Percentiles rank a stretch among this genome's conserved stretches.
Conservation (phyloP, 352 stramenopile genomes). For the Phytophthora palmivora region DNA sequence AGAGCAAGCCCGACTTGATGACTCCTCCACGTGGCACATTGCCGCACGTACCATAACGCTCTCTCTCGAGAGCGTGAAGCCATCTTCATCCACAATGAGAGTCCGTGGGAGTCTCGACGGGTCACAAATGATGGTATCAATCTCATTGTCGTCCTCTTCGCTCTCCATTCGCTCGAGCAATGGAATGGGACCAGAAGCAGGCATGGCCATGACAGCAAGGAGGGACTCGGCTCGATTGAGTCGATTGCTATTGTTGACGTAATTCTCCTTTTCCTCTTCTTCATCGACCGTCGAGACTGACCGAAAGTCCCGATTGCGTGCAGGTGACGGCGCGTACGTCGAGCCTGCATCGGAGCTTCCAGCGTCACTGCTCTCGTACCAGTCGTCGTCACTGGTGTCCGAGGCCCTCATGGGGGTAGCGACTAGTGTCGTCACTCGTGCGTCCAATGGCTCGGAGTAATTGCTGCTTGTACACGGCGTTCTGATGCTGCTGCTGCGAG, state of each 20-base stretch:
- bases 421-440: conserved; percentile 7
- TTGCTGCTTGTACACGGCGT: conserved; percentile 47
- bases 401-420: conserved; percentile 11
- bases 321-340: conserved; percentile 22
- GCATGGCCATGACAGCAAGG: conserved; percentile 48
- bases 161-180: conserved; percentile 47
- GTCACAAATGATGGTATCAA: conserved; percentile 71
- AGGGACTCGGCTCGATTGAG: conserved; percentile 35
- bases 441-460: conserved; percentile 43
- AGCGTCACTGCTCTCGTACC: conserved; percentile 42
- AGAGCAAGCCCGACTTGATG: conserved; percentile 77
- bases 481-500: conserved; percentile 58
- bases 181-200: conserved; percentile 45
- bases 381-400: conserved; percentile 40
- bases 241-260: conserved; percentile 14
- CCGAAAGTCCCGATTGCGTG: conserved; percentile 14
- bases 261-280: conserved; percentile 38
- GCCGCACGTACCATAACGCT: conserved; percentile 54
- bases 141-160: conserved; percentile 64
- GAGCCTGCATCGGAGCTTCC: conserved; percentile 34
- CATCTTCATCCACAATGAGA: conserved; percentile 75
- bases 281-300: conserved; percentile 28
- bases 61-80: conserved; percentile 63
- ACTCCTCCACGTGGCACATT: conserved; percentile 44
- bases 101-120: conserved; percentile 57